These are phyloP conservation scores for Penicillium sp. DNA, from an alignment of 2,329 filamentous ascomycete genomes.

Conservation along the genomic window DNA sequence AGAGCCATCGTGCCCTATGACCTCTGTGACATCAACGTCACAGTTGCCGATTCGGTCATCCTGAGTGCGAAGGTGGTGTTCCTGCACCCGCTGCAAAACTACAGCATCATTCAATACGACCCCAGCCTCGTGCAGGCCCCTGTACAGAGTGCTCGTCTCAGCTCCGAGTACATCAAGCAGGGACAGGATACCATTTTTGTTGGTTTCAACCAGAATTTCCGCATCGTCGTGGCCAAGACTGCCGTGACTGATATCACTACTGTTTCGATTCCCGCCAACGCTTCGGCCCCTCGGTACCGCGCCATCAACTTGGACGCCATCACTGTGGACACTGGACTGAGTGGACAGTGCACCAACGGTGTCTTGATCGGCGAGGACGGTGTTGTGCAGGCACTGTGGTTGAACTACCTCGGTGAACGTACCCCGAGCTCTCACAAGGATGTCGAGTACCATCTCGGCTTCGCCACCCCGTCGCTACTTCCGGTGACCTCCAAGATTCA, in stretches of 20 bases:
- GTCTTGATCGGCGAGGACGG: constrained; percentile 88
- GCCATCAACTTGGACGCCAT: constrained; percentile 96
- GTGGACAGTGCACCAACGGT: constrained; percentile 88
- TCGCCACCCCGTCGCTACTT: constrained; percentile 83
- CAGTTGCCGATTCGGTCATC: constrained; percentile 94
- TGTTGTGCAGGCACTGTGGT: constrained; percentile 91
- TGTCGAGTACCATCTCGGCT: constrained; percentile 92
- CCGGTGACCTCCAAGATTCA: constrained; percentile 88
- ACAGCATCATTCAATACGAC: constrained; percentile 93
- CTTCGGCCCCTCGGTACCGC: constrained; percentile 85
- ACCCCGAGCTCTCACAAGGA: constrained; percentile 77
- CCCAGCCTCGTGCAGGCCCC: constrained; percentile 90
- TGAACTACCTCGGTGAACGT: constrained; percentile 93
- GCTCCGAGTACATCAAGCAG: constrained; percentile 80
- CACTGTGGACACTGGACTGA: constrained; percentile 90
- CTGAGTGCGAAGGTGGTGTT: constrained; percentile 94
- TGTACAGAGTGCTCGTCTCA: constrained; percentile 83
- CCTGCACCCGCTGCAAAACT: constrained; percentile 95
- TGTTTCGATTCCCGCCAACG: constrained; percentile 92
- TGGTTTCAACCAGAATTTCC: constrained; percentile 94
- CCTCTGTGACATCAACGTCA: constrained; percentile 92
- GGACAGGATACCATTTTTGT: constrained; percentile 95
- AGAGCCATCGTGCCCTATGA: constrained; percentile 94
- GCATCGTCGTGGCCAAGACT: constrained; percentile 90
- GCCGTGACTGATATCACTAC: constrained; percentile 97